Conservation (phyloP, 2,329 filamentous ascomycete genomes). For the Ilyonectria sp. region DNA sequence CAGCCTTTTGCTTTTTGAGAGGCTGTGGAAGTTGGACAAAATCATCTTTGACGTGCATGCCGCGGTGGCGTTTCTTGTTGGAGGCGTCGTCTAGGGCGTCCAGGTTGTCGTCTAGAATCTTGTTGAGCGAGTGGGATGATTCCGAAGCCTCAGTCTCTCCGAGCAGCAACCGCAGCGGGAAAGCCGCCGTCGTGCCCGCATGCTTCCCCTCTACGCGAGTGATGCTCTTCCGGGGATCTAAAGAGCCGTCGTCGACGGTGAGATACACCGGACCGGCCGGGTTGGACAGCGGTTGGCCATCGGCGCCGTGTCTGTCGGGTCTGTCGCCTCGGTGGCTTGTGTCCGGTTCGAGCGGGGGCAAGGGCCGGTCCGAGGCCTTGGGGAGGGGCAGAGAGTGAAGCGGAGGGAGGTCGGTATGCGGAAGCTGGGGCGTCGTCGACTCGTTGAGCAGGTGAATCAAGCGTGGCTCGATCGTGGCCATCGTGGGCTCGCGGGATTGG, state of each 20-base stretch:
- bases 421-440: constrained; percentile 63
- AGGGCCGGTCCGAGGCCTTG: constrained; percentile 60
- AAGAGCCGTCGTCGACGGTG: constrained; percentile 39
- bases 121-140: constrained; percentile 61
- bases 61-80: constrained; percentile 69
- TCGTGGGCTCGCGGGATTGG: constrained; percentile 57
- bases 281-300: constrained; percentile 35
- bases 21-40: constrained; percentile 76
- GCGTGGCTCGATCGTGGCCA: constrained; percentile 78
- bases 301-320: constrained; percentile 27
- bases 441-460: constrained; percentile 77
- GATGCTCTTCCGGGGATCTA: constrained; percentile 43
- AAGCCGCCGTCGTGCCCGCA: constrained; percentile 45
- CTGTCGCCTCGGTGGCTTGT: constrained; percentile 59
- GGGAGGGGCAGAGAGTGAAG: constrained; percentile 64
- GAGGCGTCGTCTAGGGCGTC: constrained; percentile 62
- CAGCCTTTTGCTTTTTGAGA: constrained; percentile 75
- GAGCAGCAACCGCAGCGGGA: constrained; percentile 59
- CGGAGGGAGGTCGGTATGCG: constrained; percentile 68
- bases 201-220: constrained; percentile 44
- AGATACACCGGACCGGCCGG: constrained; percentile 37
- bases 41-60: constrained; percentile 69
- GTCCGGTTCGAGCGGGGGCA: constrained; percentile 69
- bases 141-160: constrained; percentile 57
- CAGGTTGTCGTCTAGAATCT: constrained; percentile 62